Evolutionary conservation across 2,329 filamentous ascomycete genomes (phyloP), one percentile per base, ranked within the genome.

Genomic region (Canariomyces notabilis): DNA sequence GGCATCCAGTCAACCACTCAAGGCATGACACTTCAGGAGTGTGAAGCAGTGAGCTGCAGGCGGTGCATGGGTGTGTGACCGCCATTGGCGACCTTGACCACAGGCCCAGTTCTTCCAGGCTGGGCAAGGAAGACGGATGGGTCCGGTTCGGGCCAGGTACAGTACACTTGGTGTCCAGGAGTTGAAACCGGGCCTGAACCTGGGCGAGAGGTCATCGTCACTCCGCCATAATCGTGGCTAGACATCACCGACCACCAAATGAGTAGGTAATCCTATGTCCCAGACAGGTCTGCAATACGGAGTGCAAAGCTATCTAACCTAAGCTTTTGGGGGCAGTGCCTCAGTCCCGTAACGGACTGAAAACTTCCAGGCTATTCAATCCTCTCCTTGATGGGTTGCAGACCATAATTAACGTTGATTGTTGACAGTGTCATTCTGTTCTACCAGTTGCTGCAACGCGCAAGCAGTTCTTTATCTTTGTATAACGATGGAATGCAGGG

Each of bases 11-110:
- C 50, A 52, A 47, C 56, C 56, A 58, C 44, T 58, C 56, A 57
- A 53, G 37, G 42, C 35, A 35, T 55, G 56, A 57, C 56, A 58
- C 54, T 56, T 57, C 53, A 58, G 46, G 53, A 47, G 51, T 48
- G 41, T 46, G 51, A 48, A 48, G 48, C 51, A 51, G 53, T 53
- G 56, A 39, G 26, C 46, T 57, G 53, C 56, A 54, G 45, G 52
- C 50, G 41, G 37, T 48, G 50, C 52, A 51, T 52, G 50, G 48
- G 49, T 44, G 46, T 50, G 32, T 50, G 41, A 42, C 46, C 22
- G 47, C 49, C 36, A 50, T 51, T 50, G 52, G 50, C 44, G 42
- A 44, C 23, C 38, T 35, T 36, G 40, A 42, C 33, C 40, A 36
- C 48, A 36, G 40, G 44, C 42, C 44, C 46, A 52, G 37, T 37